Conservation (phyloP, 768 basidiomycete genomes). For the Rossbeevera mucosa region DNA sequence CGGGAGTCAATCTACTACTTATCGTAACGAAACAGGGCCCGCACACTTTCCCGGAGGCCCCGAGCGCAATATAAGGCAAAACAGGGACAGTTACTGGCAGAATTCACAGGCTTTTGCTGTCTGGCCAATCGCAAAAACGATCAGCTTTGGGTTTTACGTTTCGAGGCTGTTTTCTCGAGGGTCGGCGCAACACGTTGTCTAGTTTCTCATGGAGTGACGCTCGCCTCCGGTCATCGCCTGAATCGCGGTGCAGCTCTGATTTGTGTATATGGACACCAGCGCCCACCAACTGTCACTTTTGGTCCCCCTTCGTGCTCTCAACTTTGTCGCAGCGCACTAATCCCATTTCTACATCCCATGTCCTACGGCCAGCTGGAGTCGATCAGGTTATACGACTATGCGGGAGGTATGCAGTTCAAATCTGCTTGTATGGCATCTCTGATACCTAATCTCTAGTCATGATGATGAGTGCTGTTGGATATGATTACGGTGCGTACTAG, state of each 20-base stretch:
- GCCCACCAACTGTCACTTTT: neutral
- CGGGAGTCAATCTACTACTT: no score
- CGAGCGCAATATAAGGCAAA: no score
- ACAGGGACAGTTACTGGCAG: no score
- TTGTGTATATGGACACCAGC: neutral
- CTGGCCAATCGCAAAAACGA: neutral
- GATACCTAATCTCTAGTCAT: neutral
- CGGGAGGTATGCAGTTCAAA: neutral
- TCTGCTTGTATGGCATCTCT: neutral
- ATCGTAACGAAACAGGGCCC: no score
- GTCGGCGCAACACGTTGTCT: neutral
- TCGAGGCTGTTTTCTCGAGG: neutral
- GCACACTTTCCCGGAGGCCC: no score
- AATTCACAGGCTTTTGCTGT: no score
- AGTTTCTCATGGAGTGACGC: neutral
- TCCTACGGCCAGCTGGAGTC: neutral
- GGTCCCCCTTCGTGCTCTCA: neutral
- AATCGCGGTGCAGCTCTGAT: neutral
- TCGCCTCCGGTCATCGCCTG: neutral
- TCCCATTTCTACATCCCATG: slow-evolving; percentile 2
- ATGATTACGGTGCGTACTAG: slow-evolving; percentile 11
- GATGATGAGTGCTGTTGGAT: neutral
- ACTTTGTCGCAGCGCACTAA: neutral
- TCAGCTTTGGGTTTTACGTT: neutral
- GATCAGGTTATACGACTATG: neutral